Evolutionary conservation across 108 stramenopile species (phyloP).

Genomic region (Nitzschia sp.): DNA sequence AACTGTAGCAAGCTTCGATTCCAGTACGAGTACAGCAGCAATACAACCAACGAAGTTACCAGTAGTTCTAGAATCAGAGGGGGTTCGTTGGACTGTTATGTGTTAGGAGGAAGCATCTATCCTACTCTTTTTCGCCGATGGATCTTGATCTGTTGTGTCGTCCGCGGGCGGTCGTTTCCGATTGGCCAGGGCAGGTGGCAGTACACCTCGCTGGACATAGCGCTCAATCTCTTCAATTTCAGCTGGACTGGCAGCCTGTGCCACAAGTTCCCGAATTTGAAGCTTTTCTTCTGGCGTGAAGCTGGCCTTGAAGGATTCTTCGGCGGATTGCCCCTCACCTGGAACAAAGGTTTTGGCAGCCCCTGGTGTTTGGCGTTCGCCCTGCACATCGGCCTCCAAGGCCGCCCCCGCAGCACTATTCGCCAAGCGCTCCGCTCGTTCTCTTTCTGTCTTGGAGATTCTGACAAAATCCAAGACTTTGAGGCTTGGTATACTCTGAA

Average conservation of each 20-base stretch:
- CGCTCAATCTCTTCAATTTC: constrained; percentile 83
- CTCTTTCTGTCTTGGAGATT: constrained; percentile 71
- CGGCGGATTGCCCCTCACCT: constrained; percentile 63
- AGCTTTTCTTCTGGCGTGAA: constrained; percentile 79
- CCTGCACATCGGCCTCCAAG: constrained; percentile 71
- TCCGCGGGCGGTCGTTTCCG: constrained; percentile 4
- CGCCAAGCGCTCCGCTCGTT: constrained; percentile 72
- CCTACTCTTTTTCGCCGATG: constrained; percentile 5
- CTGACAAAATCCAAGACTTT: constrained; percentile 71
- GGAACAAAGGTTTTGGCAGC: constrained; percentile 74
- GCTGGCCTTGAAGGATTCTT: constrained; percentile 66
- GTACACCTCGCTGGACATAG: constrained; percentile 67
- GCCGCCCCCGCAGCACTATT: constrained; percentile 82
- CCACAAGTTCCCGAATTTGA: constrained; percentile 72
- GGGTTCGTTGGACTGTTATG: no score
- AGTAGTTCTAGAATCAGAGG: no score
- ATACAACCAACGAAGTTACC: no score
- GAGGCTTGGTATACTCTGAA: constrained; percentile 67
- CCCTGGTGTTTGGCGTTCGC: constrained; percentile 41
- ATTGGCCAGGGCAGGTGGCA: constrained; percentile 33
- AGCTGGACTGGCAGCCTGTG: constrained; percentile 63
- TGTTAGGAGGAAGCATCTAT: background rate
- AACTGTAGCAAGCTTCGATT: no score
- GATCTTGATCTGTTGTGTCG: background rate
- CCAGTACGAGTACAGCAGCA: no score